Evolutionary conservation across 805 yeast genomes (phyloP).

Genomic region (Ogataea pignaliae): DNA sequence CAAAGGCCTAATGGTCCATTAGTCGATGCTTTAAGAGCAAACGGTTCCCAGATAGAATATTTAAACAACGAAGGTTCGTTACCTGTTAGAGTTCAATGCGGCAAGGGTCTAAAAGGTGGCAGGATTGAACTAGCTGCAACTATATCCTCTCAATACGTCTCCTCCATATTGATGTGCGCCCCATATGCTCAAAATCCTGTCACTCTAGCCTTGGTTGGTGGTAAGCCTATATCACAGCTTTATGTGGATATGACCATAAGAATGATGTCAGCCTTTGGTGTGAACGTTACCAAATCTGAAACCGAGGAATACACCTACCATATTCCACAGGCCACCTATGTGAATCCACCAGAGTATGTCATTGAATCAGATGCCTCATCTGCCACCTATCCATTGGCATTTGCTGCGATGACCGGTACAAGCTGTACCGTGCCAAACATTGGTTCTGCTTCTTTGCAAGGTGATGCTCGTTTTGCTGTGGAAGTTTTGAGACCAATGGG

Average conservation of each 20-base stretch:
- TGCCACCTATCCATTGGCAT: constrained; percentile 96
- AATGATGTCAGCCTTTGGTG: constrained; percentile 91
- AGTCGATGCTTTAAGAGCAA: constrained; percentile 80
- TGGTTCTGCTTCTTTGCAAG: constrained; percentile 88
- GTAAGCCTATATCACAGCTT: constrained; percentile 92
- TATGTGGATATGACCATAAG: constrained; percentile 96
- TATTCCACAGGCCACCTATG: constrained; percentile 80
- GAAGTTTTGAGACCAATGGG: constrained; percentile 96
- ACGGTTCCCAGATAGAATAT: constrained; percentile 75
- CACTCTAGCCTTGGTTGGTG: constrained; percentile 85
- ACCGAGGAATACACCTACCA: constrained; percentile 81
- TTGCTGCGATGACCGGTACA: constrained; percentile 94
- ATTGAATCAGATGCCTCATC: constrained; percentile 97
- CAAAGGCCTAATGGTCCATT: constrained; percentile 96
- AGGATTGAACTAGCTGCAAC: constrained; percentile 92
- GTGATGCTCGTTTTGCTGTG: constrained; percentile 94
- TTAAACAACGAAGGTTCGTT: constrained; percentile 74
- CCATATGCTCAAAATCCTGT: constrained; percentile 91
- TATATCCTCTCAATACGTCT: constrained; percentile 94
- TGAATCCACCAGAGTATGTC: constrained; percentile 78
- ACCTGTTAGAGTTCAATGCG: constrained; percentile 71
- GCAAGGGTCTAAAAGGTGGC: constrained; percentile 79
- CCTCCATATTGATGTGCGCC: constrained; percentile 94
- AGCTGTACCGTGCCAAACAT: constrained; percentile 91
- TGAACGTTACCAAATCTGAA: constrained; percentile 62